Percentiles rank a stretch among this genome's conserved stretches.
These are phyloP conservation scores for Pythium phragmiticola DNA, from an alignment of 352 stramenopile genomes.

Conservation along the genomic window DNA sequence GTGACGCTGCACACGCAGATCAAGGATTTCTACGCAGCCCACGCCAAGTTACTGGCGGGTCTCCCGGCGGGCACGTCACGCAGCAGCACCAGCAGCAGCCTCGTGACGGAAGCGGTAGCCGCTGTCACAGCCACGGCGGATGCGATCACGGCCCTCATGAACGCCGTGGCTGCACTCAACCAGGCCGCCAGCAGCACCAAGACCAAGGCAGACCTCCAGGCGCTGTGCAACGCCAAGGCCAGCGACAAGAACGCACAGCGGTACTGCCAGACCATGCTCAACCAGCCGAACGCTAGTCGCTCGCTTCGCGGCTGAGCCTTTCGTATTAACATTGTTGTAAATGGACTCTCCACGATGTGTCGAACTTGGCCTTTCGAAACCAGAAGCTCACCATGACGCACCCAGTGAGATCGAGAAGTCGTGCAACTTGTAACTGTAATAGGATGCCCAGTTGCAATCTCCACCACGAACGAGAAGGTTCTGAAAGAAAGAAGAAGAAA, in stretches of 20 bases:
- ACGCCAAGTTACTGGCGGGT: constrained; percentile 37
- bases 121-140: constrained; percentile 24
- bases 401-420: no score
- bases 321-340: no score
- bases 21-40: constrained; percentile 40
- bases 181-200: constrained; percentile 33
- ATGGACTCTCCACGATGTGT: no score
- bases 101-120: not conserved
- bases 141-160: constrained; percentile 23
- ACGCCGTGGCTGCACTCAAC: constrained; percentile 40
- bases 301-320: constrained; percentile 8
- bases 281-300: constrained; percentile 2
- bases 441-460: no score
- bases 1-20: constrained; percentile 43
- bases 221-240: constrained; percentile 23
- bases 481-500: no score
- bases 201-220: constrained; percentile 34
- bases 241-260: constrained; percentile 9
- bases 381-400: no score
- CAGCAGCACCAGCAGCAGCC: not conserved
- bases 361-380: no score
- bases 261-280: constrained; percentile 19
- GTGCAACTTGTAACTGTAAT: no score
- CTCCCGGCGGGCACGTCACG: constrained; percentile 13
- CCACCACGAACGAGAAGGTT: no score